Evolutionary conservation across 352 stramenopile species (phyloP), one percentile per base, ranked within the genome.

Genomic region (Globisporangium canariense): DNA sequence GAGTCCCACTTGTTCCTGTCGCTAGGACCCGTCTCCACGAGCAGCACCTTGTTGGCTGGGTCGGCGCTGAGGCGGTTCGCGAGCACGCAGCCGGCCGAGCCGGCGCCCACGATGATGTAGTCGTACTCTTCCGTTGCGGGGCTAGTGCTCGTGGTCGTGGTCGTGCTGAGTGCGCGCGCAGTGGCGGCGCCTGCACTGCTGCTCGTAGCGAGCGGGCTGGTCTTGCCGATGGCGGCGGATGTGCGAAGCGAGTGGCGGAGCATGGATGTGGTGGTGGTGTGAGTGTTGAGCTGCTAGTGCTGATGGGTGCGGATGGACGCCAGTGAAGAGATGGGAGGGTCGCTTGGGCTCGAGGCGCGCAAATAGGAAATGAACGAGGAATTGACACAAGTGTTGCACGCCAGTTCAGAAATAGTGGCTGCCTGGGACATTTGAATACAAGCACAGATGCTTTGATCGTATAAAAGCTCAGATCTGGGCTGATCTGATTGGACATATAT

Each of bases 51-150:
- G 67, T 95, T 93, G 65, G 49, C 74, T 16, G 82, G 71, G 61
- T 97, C 77, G 20, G 91, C 89, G 16, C 72, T 96, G 41, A 98
- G 74, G 22, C 86, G 80, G 68, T 94, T 97, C 47, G 94, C 94
- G 32, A 98, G 74, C 54, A 98, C 86, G 62, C 90, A 97, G 40
- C 94, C 93, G 16, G 91, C 92, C 0, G 90, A 95, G 32, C 94
- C 94, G 20, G 74, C 91, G 60, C 94, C 94, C 20, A 98, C 89
- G 58, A 98, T 90, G 47, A 98, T 90, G 73, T 97, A 98, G 77
- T 98, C 92, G 74, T 86, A 93, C 62, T 89, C 79, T 36, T 65
- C 50, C 1, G 36, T 70, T 3, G 59, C 25, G 41, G 65, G 14
- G 4, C n/a, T 7, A 0, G 64, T 62, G 9, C n/a, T 7, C 1